These are phyloP conservation scores for Arthonia radiata DNA, from an alignment of 495 filamentous ascomycete species.

Conservation along the genomic window DNA sequence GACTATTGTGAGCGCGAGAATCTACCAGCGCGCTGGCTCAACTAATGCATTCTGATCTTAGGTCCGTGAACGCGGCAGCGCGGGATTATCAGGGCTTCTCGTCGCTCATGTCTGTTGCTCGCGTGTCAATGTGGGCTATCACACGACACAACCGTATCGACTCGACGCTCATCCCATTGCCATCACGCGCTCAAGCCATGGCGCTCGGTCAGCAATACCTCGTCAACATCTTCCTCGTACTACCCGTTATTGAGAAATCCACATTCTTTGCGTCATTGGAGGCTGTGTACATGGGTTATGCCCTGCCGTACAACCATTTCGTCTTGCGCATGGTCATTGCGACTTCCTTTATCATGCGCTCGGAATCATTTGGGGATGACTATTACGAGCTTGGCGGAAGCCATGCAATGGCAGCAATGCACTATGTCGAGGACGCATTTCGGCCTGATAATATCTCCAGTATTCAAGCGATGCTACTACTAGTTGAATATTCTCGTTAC, in stretches of 20 bases:
- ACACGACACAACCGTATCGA: constrained; percentile 37
- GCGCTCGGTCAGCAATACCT: constrained; percentile 59
- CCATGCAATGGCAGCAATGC: constrained; percentile 43
- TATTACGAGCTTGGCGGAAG: constrained; percentile 37
- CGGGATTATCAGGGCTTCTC: constrained; percentile 76
- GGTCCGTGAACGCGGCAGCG: constrained; percentile 75
- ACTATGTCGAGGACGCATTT: constrained; percentile 54
- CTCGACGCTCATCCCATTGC: constrained; percentile 30
- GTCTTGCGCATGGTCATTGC: constrained; percentile 73
- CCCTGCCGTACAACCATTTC: constrained; percentile 57
- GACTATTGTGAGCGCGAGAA: constrained; percentile 11
- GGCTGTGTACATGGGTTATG: constrained; percentile 45
- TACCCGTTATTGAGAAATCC: constrained; percentile 58
- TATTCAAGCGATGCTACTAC: constrained; percentile 61
- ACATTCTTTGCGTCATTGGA: constrained; percentile 52
- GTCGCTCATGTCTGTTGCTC: constrained; percentile 62
- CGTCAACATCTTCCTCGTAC: constrained; percentile 48
- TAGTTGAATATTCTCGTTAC: constrained; percentile 68
- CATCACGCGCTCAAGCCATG: constrained; percentile 35
- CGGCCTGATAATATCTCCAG: constrained; percentile 57
- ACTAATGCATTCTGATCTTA: constrained; percentile 12
- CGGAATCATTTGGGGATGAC: constrained; percentile 36
- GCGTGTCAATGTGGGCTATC: constrained; percentile 51
- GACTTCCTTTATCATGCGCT: constrained; percentile 46
- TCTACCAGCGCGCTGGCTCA: background rate